Base-by-base conservation (phyloP, 116 monocot genomes). In the Iris pallida region DNA sequence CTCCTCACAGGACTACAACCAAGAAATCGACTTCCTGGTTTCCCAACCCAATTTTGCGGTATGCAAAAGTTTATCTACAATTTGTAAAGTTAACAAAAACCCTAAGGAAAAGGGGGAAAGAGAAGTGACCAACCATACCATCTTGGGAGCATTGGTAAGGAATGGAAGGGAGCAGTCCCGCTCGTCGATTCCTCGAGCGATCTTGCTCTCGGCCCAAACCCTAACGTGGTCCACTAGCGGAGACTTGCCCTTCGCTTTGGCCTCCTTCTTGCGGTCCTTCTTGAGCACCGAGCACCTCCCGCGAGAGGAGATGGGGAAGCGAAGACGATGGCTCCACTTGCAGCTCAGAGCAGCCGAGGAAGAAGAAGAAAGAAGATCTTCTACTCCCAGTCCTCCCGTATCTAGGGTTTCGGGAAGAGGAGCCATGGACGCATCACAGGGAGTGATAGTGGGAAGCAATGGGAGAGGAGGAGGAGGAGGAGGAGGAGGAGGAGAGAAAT, bases 111-210 rank as follows among this genome's bases (percentile, higher is more conserved):
- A 42, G 4, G 7, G 14, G 4, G n/a, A 52, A 6, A 62, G 19
- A 48, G 40, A 8, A 71, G 12, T 7, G 51, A 55, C 46, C 42
- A 40, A 65, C 40, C 47, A 66, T 47, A 93, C 93, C 93, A 80
- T 75, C 65, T 55, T 93, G 1, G 82, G 80, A 2, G 74, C 80
- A 55, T 83, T 72, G 42, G 63, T 75, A 7, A 93, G 87, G 71
- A 93, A 93, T 18, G 93, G 93, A 58, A 93, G 73, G 19, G 45
- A 45, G 57, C 83, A 93, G 10, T 80, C 82, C 63, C 57, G 20
- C 61, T 70, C 68, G 1, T 61, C 64, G 43, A 57, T 71, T n/a
- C 93, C 93, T 20, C 70, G 64, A 2, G 55, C 81, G 47, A 73
- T 55, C 75, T 83, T 88, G 75, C 55, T 78, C 68, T 83, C 78